These are phyloP conservation scores for Klebsormidium nitens DNA, from an alignment of 139 green algal genomes.

Conservation along the genomic window DNA sequence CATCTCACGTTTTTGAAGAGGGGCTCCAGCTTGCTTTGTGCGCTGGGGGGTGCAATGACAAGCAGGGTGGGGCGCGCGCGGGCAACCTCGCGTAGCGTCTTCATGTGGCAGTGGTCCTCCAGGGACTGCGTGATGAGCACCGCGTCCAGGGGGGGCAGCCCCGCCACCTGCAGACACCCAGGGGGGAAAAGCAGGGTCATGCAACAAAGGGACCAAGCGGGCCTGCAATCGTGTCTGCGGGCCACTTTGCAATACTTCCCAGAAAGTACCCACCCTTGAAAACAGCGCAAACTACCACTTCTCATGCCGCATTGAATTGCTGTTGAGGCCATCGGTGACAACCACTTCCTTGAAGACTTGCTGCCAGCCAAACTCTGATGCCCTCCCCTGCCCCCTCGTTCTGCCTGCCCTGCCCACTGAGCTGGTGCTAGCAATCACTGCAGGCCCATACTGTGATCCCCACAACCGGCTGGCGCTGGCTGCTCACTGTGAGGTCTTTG, in stretches of 20 bases:
- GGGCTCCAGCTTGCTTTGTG: neutral
- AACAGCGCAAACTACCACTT: too few species aligned
- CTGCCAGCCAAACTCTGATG: neutral
- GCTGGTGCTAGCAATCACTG: neutral
- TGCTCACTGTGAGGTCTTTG: constrained; percentile 11
- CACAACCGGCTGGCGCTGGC: neutral
- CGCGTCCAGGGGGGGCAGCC: constrained; percentile 18
- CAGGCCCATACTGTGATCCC: neutral
- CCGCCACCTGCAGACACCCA: constrained; percentile 18
- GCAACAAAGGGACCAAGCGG: neutral
- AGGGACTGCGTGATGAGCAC: constrained; percentile 34
- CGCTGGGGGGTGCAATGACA: constrained; percentile 23
- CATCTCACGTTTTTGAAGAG: constrained; percentile 37
- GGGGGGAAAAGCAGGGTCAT: too few species aligned
- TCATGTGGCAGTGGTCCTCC: constrained; percentile 33
- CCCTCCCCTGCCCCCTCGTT: neutral
- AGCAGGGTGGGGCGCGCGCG: constrained; percentile 13
- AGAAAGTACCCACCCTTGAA: too few species aligned
- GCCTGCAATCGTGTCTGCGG: too few species aligned
- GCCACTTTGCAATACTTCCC: too few species aligned
- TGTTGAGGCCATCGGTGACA: neutral
- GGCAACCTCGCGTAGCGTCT: constrained; percentile 14
- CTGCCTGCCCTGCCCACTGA: neutral
- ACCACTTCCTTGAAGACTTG: neutral
- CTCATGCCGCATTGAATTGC: too few species aligned